Conservation (phyloP, 345 rosid genomes). For the Eucalyptus marginata region DNA sequence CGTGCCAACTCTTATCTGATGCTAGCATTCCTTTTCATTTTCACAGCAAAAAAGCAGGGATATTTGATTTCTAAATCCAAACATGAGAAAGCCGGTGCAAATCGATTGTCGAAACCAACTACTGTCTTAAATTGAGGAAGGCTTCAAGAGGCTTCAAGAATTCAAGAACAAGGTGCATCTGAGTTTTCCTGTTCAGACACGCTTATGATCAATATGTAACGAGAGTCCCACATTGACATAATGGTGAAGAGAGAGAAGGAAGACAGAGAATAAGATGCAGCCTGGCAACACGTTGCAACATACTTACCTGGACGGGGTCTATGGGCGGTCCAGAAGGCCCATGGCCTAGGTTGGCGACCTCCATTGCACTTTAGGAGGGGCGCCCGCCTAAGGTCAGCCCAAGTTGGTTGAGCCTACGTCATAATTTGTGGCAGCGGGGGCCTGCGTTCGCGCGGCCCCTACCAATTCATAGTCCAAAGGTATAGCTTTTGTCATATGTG, state of each 20-base stretch:
- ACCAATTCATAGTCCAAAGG: fast-evolving
- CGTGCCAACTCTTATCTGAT: neutral
- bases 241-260: neutral
- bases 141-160: neutral
- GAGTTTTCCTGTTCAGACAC: neutral
- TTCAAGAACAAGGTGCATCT: neutral
- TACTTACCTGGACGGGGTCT: neutral
- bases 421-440: neutral
- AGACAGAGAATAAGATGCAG: neutral
- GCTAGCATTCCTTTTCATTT: neutral
- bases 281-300: neutral
- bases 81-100: neutral
- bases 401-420: neutral
- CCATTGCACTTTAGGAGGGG: neutral
- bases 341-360: neutral
- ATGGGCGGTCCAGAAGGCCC: neutral
- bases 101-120: neutral
- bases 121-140: neutral
- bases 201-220: neutral
- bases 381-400: neutral
- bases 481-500: neutral
- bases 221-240: neutral
- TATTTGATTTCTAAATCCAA: neutral
- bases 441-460: neutral
- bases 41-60: neutral